Conservation (phyloP, 2,329 filamentous ascomycete genomes). For the Pyrenophora graminea region DNA sequence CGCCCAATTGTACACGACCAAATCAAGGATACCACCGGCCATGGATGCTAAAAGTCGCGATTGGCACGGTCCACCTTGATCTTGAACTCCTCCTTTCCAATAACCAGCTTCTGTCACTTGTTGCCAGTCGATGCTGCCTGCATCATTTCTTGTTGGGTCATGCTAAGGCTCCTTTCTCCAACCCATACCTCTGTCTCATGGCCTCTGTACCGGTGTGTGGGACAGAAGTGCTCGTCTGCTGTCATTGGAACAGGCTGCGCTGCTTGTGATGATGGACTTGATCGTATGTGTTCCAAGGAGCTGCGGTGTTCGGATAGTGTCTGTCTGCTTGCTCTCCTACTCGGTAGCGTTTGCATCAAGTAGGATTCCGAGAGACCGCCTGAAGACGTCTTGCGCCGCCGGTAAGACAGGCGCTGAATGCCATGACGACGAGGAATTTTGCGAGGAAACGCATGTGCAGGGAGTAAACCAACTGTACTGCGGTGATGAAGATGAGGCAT, state of each 20-base stretch:
- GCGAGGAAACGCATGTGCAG: constrained; percentile 34
- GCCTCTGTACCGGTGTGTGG: constrained; percentile 22
- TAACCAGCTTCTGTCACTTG: constrained; percentile 29
- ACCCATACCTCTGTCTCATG: constrained; percentile 31
- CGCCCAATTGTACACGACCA: too few species aligned
- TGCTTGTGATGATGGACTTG: constrained; percentile 6
- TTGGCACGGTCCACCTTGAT: constrained; percentile 34
- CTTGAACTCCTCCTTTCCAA: constrained; percentile 37
- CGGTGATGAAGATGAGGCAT: constrained; percentile 33
- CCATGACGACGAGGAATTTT: constrained; percentile 35
- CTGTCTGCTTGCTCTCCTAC: constrained; percentile 9
- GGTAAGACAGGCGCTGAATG: constrained; percentile 37
- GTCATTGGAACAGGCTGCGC: constrained; percentile 15
- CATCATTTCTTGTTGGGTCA: constrained; percentile 21
- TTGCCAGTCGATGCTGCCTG: not conserved
- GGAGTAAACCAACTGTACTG: constrained; percentile 29
- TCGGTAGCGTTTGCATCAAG: constrained; percentile 16
- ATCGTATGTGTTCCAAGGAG: not conserved
- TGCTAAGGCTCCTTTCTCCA: constrained; percentile 22
- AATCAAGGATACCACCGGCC: not conserved
- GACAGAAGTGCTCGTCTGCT: constrained; percentile 30
- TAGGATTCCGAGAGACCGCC: constrained; percentile 19
- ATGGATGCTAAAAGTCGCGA: constrained; percentile 5
- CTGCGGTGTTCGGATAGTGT: constrained; percentile 1
- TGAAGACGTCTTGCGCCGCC: constrained; percentile 7